Evolutionary conservation across 176 grass and related monocot genomes (phyloP).

Genomic region (Rhynchospora pubera): DNA sequence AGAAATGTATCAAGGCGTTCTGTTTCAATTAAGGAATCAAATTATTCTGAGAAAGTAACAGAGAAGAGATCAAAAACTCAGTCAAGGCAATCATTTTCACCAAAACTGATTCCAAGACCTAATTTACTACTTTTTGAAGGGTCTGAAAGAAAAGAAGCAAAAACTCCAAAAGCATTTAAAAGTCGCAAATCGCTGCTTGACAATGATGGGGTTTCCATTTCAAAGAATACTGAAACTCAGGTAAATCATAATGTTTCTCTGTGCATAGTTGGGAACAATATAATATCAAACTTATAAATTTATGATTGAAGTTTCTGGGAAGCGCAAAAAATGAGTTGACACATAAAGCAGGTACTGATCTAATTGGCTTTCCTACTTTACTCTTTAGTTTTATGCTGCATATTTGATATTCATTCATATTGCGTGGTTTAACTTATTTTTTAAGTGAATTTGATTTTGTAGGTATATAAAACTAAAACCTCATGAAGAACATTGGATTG

Average conservation of each 20-base stretch:
- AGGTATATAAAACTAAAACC: slow-evolving; percentile 11
- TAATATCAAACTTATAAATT: neutral
- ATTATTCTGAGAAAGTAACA: slow-evolving; percentile 26
- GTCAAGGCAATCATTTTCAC: slow-evolving; percentile 30
- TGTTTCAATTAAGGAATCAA: slow-evolving; percentile 29
- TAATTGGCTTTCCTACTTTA: neutral
- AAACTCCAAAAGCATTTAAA: neutral
- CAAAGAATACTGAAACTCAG: slow-evolving; percentile 27
- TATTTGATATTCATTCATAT: neutral
- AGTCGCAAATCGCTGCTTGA: slow-evolving; percentile 1
- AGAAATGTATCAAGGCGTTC: slow-evolving; percentile 31
- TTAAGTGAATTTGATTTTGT: slow-evolving; percentile 11
- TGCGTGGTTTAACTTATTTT: slow-evolving; percentile 7
- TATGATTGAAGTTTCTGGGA: neutral
- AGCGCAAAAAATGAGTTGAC: neutral
- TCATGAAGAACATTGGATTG: neutral
- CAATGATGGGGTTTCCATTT: slow-evolving; percentile 9
- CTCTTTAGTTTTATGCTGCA: neutral
- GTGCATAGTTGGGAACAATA: neutral
- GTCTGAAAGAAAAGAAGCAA: slow-evolving; percentile 37
- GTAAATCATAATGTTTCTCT: slow-evolving; percentile 13
- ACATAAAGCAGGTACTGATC: slow-evolving; percentile 3
- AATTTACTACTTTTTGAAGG: slow-evolving; percentile 23
- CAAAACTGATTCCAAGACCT: slow-evolving; percentile 41
- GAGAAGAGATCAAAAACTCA: slow-evolving; percentile 48